Evolutionary conservation across 2,329 filamentous ascomycete genomes (phyloP), one percentile per base, ranked within the genome.

Genomic region (Ophiocordyceps camponoti-rufipedis): DNA sequence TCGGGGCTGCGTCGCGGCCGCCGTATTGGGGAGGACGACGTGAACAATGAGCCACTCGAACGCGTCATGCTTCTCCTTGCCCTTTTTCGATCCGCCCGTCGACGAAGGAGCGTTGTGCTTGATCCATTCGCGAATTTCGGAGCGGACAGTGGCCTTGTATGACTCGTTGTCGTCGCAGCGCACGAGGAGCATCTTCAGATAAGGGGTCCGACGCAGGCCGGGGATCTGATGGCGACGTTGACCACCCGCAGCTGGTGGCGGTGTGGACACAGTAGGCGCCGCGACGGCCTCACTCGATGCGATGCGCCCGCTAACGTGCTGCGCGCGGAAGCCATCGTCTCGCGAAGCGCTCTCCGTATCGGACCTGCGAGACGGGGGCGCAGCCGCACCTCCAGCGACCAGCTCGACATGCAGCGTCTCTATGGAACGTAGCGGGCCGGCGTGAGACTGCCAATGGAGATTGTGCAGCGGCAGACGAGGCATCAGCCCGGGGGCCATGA

Each of bases 11-110:
- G 79, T 83, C 19, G 85, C 80, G 1, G 85, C 86, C 13, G 76
- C 70, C 0, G 85, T 89, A 50, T 94, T 88, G 13, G 89, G 88
- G 16, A 94, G 70, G 12, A 95, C 84, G 28, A 98, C 85, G 59
- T 98, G 91, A 19, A 98, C 58, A 46, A 98, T 85, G 51, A 98
- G 69, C 84, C 88, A 96, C 62, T 98, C 91, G 53, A 83, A 94
- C 0, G 91, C 89, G 66, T 98, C 89, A 57, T 98, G 91, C 50
- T 93, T 91, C 57, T 95, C 89, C 56, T 70, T 85, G 18, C 65
- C 59, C 29, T 67, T 63, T 55, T 67, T 63, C 45, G 77, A 75
- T 45, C 69, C 72, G 48, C 64, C 68, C 2, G 23, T 23, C 23
- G 75, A 68, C 0, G 74, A 67, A 0, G 77, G 72, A 0, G 80